phyloP scores from a whole-genome alignment of 148 eudicot genomes.

The Amaranthus palmeri region DNA sequence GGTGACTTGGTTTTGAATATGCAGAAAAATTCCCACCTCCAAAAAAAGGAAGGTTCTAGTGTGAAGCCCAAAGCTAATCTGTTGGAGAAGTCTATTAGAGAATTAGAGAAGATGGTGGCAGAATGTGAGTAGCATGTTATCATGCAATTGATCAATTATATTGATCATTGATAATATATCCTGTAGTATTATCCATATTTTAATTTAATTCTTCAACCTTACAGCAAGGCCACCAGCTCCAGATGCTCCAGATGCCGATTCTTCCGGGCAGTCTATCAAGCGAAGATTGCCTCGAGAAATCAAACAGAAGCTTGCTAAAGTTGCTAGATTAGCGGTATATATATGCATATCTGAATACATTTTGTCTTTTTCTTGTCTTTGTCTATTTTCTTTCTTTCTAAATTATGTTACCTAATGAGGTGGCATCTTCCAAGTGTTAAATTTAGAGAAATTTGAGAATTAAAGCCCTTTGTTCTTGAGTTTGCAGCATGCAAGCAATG shows the following conservation, averaged over 20 bases:
- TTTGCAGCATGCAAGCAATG: slow-evolving; percentile 76
- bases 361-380: neutral
- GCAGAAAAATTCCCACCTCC: slow-evolving; percentile 54
- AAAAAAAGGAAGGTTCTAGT: slow-evolving; percentile 71
- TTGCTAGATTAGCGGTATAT: slow-evolving; percentile 85
- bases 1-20: slow-evolving; percentile 2
- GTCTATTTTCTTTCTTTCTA: neutral
- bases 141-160: slow-evolving; percentile 6
- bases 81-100: slow-evolving; percentile 88
- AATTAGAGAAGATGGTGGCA: slow-evolving; percentile 88
- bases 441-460: slow-evolving; percentile 7
- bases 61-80: slow-evolving; percentile 51
- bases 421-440: neutral
- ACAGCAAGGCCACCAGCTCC: slow-evolving; percentile 73
- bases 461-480: slow-evolving; percentile 13
- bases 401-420: neutral
- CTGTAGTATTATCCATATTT: neutral
- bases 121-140: slow-evolving; percentile 57
- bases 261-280: slow-evolving; percentile 65
- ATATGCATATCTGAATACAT: neutral
- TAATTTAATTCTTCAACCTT: slow-evolving; percentile 20
- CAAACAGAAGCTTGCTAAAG: slow-evolving; percentile 93
- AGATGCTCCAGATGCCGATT: slow-evolving; percentile 72
- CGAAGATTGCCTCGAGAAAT: slow-evolving; percentile 90
- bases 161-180: slow-evolving; percentile 7